A percentile compares a stretch with the other conserved stretches of the same genome.
phyloP scores from a whole-genome alignment of 2,329 filamentous ascomycete genomes.

The Monilinia aucupariae region DNA sequence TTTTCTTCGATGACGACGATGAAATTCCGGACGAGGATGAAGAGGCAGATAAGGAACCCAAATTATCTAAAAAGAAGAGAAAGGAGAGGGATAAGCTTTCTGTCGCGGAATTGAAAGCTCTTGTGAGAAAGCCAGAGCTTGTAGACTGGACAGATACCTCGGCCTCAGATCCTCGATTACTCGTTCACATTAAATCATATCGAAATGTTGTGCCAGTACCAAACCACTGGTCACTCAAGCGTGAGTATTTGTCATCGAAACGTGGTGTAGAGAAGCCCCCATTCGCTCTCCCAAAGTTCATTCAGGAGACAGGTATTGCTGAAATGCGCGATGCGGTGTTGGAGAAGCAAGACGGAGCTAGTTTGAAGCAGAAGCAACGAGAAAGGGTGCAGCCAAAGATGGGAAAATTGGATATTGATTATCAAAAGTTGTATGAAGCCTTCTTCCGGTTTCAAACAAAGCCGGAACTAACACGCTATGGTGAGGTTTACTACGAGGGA shows the following conservation, averaged over 20 bases:
- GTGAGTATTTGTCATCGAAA: slow-evolving; percentile 95
- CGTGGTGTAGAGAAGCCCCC: slow-evolving; percentile 92
- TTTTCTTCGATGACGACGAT: slow-evolving; percentile 78
- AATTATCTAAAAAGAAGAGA: slow-evolving; percentile 88
- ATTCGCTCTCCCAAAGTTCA: slow-evolving; percentile 91
- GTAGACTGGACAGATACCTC: slow-evolving; percentile 98
- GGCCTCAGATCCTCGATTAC: slow-evolving; percentile 77
- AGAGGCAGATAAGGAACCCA: slow-evolving; percentile 56
- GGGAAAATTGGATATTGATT: slow-evolving; percentile 96
- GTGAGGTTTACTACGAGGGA: slow-evolving; percentile 99
- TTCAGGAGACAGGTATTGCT: slow-evolving; percentile 92
- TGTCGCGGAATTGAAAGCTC: slow-evolving; percentile 88
- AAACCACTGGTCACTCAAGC: slow-evolving; percentile 88
- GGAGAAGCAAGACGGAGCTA: slow-evolving; percentile 90
- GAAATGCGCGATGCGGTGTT: slow-evolving; percentile 97
- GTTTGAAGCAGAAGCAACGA: slow-evolving; percentile 89
- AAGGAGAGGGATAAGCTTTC: slow-evolving; percentile 90
- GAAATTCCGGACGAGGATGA: slow-evolving; percentile 84
- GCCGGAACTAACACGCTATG: slow-evolving; percentile 86
- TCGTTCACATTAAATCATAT: slow-evolving; percentile 92
- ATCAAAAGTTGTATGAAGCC: slow-evolving; percentile 95
- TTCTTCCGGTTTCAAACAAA: slow-evolving; percentile 99
- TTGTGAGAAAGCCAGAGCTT: slow-evolving; percentile 85
- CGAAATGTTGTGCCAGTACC: slow-evolving; percentile 95
- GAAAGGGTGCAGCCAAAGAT: slow-evolving; percentile 93